phyloP scores from a whole-genome alignment of 805 yeast genomes.

The Candida qinlingensis region DNA sequence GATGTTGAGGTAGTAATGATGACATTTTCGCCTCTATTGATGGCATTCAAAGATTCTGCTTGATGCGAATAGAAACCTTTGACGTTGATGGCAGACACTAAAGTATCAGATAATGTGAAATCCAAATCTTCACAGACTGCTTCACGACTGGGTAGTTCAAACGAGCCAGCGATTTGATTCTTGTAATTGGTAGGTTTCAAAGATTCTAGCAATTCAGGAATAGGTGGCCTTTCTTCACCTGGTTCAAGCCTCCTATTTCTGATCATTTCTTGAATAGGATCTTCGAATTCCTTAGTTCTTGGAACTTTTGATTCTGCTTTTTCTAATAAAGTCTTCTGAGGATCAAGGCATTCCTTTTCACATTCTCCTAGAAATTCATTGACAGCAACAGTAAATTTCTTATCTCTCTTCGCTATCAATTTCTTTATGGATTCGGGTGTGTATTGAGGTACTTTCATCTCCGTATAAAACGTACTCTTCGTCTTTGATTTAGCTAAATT shows the following conservation, averaged over 20 bases:
- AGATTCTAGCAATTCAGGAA: constrained; percentile 43
- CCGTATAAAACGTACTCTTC: constrained; percentile 36
- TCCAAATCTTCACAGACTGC: constrained; percentile 42
- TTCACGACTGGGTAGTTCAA: constrained; percentile 40
- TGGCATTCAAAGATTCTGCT: constrained; percentile 62
- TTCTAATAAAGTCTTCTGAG: constrained; percentile 35
- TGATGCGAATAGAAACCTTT: constrained; percentile 74
- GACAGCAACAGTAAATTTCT: constrained; percentile 42
- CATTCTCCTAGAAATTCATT: constrained; percentile 31
- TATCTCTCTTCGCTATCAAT: constrained; percentile 53
- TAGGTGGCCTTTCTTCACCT: constrained; percentile 34
- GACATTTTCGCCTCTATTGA: constrained; percentile 56
- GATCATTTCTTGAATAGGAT: constrained; percentile 59
- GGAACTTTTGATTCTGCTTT: constrained; percentile 41
- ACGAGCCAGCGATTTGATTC: constrained; percentile 55
- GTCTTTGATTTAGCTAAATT: constrained; percentile 44
- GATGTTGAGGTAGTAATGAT: constrained; percentile 94
- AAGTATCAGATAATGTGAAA: constrained; percentile 44
- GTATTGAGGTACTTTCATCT: constrained; percentile 45
- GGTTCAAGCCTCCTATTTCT: constrained; percentile 23
- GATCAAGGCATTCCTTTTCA: constrained; percentile 29
- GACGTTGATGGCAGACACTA: constrained; percentile 45
- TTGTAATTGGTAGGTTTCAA: constrained; percentile 51
- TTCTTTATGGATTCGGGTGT: constrained; percentile 52
- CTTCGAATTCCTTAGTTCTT: constrained; percentile 40